Percentiles rank a stretch among this genome's conserved stretches.
Evolutionary conservation across 257 asterid genomes (phyloP).

Genomic region (Catharanthus roseus): DNA sequence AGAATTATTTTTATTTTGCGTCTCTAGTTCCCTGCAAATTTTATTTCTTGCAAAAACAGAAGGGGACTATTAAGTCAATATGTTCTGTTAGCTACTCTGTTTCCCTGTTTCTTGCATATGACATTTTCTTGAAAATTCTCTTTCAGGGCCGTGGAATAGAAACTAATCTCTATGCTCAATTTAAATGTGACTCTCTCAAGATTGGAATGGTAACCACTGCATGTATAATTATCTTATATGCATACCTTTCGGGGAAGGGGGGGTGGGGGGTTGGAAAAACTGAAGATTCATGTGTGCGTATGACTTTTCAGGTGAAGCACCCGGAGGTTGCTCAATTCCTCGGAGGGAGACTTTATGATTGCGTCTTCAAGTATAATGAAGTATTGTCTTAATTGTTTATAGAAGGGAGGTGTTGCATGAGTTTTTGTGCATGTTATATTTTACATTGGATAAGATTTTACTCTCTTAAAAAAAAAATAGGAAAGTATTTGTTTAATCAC

Average conservation of each 20-base stretch:
- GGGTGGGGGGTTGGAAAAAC: too few relatives aligned
- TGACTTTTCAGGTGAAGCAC: constrained; percentile 79
- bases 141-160: constrained; percentile 95
- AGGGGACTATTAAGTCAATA: neutral
- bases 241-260: too few relatives aligned
- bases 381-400: constrained; percentile 15
- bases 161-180: constrained; percentile 91
- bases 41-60: neutral
- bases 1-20: too few relatives aligned
- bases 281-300: neutral
- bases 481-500: too few relatives aligned
- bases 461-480: too few relatives aligned
- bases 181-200: constrained; percentile 87
- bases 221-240: neutral
- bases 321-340: constrained; percentile 93
- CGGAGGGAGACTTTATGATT: constrained; percentile 93
- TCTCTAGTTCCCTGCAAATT: neutral
- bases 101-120: neutral
- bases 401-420: too few relatives aligned
- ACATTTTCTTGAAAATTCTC: neutral
- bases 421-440: too few relatives aligned
- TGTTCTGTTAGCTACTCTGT: neutral
- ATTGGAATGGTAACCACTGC: constrained; percentile 69
- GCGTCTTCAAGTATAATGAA: constrained; percentile 79
- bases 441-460: too few relatives aligned